Conservation (phyloP, 208 protist species). For the Herpetomonas samuelpessoai region DNA sequence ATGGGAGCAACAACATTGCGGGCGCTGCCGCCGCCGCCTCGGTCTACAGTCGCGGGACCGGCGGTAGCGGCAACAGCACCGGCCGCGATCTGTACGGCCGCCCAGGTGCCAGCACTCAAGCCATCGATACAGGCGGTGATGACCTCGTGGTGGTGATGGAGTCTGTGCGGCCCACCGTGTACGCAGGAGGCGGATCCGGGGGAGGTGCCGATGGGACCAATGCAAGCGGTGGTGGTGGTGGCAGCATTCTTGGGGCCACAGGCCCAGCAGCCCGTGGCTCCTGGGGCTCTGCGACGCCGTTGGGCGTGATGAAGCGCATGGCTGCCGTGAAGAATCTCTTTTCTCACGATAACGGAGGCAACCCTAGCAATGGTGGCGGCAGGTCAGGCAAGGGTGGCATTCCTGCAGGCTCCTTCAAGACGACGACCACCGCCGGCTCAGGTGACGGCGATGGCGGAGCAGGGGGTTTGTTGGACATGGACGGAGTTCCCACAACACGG, state of each 20-base stretch:
- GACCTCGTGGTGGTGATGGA: slow-evolving; percentile 2
- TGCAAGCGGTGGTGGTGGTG: not conserved
- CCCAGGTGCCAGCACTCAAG: not conserved
- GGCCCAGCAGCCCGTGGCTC: not conserved
- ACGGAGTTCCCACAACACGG: not conserved
- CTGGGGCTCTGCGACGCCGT: slow-evolving; percentile 5
- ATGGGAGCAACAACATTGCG: no score
- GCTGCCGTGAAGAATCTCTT: not conserved
- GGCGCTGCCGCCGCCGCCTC: no score
- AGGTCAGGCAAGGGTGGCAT: no score
- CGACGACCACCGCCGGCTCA: not conserved
- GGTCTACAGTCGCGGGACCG: not conserved
- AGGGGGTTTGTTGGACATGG: not conserved
- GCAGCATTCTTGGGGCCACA: not conserved
- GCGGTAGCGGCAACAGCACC: no score
- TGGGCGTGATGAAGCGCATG: not conserved
- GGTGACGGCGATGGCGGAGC: not conserved
- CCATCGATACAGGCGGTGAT: not conserved
- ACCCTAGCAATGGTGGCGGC: not conserved
- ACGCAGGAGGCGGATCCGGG: not conserved
- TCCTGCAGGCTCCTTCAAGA: not conserved
- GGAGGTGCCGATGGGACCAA: no score
- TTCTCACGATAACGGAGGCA: no score
- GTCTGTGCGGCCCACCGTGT: not conserved
- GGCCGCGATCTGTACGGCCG: no score